phyloP scores from a whole-genome alignment of 345 rosid species.

The Aegle marmelos region DNA sequence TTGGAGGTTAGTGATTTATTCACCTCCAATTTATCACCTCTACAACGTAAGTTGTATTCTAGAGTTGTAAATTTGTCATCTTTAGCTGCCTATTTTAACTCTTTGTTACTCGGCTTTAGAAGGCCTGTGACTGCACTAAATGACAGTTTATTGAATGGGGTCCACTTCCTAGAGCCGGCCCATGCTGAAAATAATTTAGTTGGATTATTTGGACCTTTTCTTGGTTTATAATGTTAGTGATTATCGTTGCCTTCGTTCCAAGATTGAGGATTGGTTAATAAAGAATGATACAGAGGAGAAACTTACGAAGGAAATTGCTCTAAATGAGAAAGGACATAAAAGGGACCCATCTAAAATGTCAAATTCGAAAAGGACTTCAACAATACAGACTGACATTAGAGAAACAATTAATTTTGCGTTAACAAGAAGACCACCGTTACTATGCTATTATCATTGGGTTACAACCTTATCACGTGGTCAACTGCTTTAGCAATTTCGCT shows the following conservation, averaged over 20 bases:
- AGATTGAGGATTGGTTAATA: constrained; percentile 1
- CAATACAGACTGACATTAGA: not conserved
- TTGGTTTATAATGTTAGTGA: constrained; percentile 6
- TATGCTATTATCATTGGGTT: not conserved
- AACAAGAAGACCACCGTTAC: not conserved
- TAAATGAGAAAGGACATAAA: not conserved
- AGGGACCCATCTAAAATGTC: not conserved
- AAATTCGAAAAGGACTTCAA: constrained; percentile 7
- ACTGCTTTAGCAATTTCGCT: not conserved
- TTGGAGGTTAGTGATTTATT: constrained; percentile 22
- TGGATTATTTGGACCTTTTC: constrained; percentile 6
- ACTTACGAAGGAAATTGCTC: not conserved
- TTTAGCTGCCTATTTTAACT: not conserved
- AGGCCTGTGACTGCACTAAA: constrained; percentile 7
- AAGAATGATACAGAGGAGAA: constrained; percentile 12
- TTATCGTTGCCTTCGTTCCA: not conserved
- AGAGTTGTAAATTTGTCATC: constrained; percentile 29
- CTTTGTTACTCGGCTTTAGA: not conserved
- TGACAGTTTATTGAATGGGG: constrained; percentile 26
- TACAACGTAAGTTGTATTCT: constrained; percentile 27
- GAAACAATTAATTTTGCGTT: not conserved
- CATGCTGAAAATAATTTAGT: constrained; percentile 13
- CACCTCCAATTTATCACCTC: constrained; percentile 13
- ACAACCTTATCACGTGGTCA: not conserved
- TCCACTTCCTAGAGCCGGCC: constrained; percentile 44